Conservation (phyloP, 768 basidiomycete genomes). For the Postia placenta region DNA sequence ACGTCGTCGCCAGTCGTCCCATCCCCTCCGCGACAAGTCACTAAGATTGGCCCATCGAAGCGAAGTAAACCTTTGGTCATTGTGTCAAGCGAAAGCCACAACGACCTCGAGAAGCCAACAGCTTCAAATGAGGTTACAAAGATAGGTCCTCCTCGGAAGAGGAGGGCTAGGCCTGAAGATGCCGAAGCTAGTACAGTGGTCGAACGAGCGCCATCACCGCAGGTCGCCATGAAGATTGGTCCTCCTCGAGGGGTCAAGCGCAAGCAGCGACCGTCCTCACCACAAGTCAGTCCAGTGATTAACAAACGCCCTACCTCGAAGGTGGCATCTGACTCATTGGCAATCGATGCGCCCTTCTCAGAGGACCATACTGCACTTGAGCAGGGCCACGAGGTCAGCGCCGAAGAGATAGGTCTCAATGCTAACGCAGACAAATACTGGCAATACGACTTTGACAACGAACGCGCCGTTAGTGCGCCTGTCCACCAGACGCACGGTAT, state of each 20-base stretch:
- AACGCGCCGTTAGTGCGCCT: not conserved
- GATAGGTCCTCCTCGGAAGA: too few relatives aligned
- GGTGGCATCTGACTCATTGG: not conserved
- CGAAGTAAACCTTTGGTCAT: not conserved
- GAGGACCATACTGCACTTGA: too few relatives aligned
- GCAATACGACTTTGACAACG: not conserved
- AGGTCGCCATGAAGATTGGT: constrained; percentile 7
- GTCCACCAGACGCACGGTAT: not conserved
- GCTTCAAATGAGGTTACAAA: too few relatives aligned
- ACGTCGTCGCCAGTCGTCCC: not conserved
- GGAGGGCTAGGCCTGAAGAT: not conserved
- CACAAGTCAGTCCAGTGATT: too few relatives aligned
- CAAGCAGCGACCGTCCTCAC: not conserved
- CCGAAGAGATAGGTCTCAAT: too few relatives aligned
- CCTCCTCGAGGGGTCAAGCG: constrained; percentile 13
- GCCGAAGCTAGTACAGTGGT: not conserved
- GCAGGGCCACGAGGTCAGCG: too few relatives aligned
- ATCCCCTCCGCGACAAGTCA: not conserved
- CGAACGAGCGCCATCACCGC: not conserved
- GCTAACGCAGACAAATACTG: not conserved
- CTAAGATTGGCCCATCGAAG: not conserved
- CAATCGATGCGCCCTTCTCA: not conserved
- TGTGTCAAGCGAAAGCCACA: too few relatives aligned
- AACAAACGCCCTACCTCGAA: too few relatives aligned
- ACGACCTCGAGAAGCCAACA: too few relatives aligned